phyloP scores from a whole-genome alignment of 768 basidiomycete genomes.

The Leccinum subtestaceum region DNA sequence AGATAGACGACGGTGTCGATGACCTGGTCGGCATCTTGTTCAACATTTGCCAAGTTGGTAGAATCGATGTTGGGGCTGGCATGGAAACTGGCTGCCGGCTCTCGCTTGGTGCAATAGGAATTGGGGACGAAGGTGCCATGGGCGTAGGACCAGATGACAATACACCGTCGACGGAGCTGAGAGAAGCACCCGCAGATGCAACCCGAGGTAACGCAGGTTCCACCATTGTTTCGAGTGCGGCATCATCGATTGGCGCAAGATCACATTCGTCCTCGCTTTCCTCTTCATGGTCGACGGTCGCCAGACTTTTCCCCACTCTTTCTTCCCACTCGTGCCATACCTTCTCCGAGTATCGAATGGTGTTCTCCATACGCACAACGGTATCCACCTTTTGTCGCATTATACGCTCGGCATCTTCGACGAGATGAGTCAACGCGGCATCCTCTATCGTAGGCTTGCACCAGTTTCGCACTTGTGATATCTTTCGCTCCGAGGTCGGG shows the following conservation, averaged over 20 bases:
- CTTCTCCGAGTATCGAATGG: slow-evolving; percentile 95
- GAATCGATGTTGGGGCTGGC: slow-evolving; percentile 44
- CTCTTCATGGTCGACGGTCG: slow-evolving; percentile 54
- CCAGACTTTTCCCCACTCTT: slow-evolving; percentile 68
- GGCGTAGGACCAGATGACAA: slow-evolving; percentile 66
- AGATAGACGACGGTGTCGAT: slow-evolving; percentile 85
- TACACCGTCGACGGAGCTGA: slow-evolving; percentile 25
- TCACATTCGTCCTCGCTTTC: slow-evolving; percentile 45
- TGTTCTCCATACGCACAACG: slow-evolving; percentile 94
- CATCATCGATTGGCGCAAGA: slow-evolving; percentile 31
- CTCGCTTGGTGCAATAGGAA: slow-evolving; percentile 20
- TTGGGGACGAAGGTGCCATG: slow-evolving; percentile 52
- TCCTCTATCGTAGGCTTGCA: slow-evolving; percentile 83
- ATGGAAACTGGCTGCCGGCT: slow-evolving; percentile 29
- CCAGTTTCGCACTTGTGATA: slow-evolving; percentile 84
- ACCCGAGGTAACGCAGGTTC: slow-evolving; percentile 12
- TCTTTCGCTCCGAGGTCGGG: slow-evolving; percentile 83
- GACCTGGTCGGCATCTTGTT: slow-evolving; percentile 67
- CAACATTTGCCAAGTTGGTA: slow-evolving; percentile 39
- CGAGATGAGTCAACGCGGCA: slow-evolving; percentile 74
- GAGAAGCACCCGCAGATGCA: slow-evolving; percentile 17
- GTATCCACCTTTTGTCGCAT: slow-evolving; percentile 94
- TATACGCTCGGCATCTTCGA: slow-evolving; percentile 84
- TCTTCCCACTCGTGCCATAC: slow-evolving; percentile 97
- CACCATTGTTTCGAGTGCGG: slow-evolving; percentile 24